These are phyloP conservation scores for Pyrenochaeta sp. DNA, from an alignment of 2,329 filamentous ascomycete species.

Conservation along the genomic window DNA sequence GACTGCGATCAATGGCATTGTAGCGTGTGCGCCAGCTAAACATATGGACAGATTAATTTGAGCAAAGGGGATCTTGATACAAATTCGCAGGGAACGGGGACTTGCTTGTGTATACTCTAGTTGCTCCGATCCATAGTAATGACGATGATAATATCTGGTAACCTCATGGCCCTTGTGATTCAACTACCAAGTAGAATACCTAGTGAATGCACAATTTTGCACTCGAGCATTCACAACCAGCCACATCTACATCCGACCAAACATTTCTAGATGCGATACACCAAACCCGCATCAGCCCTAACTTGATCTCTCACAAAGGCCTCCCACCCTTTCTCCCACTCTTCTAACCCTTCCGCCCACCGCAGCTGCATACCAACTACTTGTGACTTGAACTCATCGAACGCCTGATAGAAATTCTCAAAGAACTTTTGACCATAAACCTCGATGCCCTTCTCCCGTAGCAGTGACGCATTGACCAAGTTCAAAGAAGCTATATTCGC, in stretches of 20 bases:
- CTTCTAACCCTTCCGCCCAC: conserved; percentile 33
- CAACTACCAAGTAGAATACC: no score
- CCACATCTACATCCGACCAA: no score
- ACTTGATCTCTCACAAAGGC: conserved; percentile 31
- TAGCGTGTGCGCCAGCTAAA: no score
- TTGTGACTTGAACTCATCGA: conserved; percentile 23
- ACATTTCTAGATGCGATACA: conserved; percentile 8
- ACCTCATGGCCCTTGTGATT: no score
- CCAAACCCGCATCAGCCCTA: conserved; percentile 24
- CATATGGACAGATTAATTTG: no score
- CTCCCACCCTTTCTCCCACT: conserved; percentile 34
- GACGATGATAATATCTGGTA: neutral
- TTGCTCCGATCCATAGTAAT: no score
- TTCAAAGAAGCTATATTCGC: conserved; percentile 3
- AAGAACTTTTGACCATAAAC: conserved; percentile 26
- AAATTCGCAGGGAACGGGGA: no score
- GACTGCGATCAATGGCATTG: neutral
- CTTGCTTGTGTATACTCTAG: no score
- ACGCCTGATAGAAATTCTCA: conserved; percentile 20
- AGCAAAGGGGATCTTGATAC: no score
- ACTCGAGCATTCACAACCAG: no score
- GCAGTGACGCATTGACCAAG: conserved; percentile 27
- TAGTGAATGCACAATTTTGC: no score
- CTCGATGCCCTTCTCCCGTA: conserved; percentile 34
- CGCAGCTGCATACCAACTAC: conserved; percentile 21